A percentile compares a stretch with the other conserved stretches of the same genome.
Evolutionary conservation across 2,329 filamentous ascomycete species (phyloP).

Genomic region (Beauveria pseudobassiana): DNA sequence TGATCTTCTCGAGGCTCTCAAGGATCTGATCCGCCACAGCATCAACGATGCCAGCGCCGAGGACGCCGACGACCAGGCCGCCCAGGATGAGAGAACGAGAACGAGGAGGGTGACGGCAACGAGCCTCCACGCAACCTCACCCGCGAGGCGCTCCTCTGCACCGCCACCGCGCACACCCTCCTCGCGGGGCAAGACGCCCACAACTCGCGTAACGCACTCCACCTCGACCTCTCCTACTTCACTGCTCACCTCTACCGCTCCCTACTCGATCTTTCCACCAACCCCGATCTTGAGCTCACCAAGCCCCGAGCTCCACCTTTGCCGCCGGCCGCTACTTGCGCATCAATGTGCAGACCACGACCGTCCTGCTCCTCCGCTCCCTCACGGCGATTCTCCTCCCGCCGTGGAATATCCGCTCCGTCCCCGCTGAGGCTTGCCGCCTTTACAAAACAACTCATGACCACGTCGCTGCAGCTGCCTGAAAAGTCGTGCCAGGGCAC

Average conservation of each 20-base stretch:
- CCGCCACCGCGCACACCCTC: conserved; percentile 92
- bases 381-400: conserved; percentile 77
- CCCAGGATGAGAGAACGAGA: conserved; percentile 35
- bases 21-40: conserved; percentile 79
- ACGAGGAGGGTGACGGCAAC: conserved; percentile 37
- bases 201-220: conserved; percentile 71
- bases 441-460: conserved; percentile 87
- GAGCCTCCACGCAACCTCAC: conserved; percentile 60
- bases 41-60: conserved; percentile 46
- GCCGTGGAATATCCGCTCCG: conserved; percentile 60
- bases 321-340: conserved; percentile 42
- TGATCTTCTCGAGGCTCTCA: conserved; percentile 86
- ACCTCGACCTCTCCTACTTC: conserved; percentile 92
- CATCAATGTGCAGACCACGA: conserved; percentile 92
- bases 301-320: conserved; percentile 30
- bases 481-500: conserved; percentile 83
- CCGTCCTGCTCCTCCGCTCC: conserved; percentile 82
- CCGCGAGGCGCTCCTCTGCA: conserved; percentile 85
- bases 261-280: conserved; percentile 68
- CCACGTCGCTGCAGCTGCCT: conserved; percentile 72
- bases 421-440: conserved; percentile 81
- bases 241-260: conserved; percentile 87
- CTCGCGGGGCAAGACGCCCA: conserved; percentile 88
- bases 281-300: conserved; percentile 80
- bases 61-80: conserved; percentile 33